A percentile compares a stretch with the other conserved stretches of the same genome.
These are phyloP conservation scores for Flaveria sonorensis DNA, from an alignment of 129 eudicot genomes.

Conservation along the genomic window DNA sequence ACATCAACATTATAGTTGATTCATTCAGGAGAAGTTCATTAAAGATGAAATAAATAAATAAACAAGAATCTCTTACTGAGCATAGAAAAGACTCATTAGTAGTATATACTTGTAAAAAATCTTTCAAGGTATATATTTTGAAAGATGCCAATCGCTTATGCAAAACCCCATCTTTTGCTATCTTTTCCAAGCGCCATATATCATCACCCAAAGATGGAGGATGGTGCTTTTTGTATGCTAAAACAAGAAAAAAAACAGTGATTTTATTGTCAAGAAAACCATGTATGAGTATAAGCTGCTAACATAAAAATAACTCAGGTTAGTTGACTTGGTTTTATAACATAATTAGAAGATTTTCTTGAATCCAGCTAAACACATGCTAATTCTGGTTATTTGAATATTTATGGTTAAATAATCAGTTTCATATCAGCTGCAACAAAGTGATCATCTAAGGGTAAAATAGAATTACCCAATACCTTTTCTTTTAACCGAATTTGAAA, in stretches of 20 bases:
- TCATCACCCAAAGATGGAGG: conserved; percentile 68
- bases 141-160: conserved; percentile 30
- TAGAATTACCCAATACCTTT: background rate
- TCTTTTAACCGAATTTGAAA: background rate
- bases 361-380: too few relatives aligned
- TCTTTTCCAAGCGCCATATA: conserved; percentile 74
- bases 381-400: too few relatives aligned
- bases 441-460: background rate
- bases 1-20: conserved; percentile 3
- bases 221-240: conserved; percentile 75
- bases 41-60: background rate
- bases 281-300: too few relatives aligned
- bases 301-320: too few relatives aligned
- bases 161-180: conserved; percentile 69
- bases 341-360: too few relatives aligned
- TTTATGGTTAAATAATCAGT: too few relatives aligned
- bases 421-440: background rate
- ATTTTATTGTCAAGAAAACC: background rate
- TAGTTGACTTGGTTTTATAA: too few relatives aligned
- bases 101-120: conserved; percentile 51
- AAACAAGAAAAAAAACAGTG: conserved; percentile 14
- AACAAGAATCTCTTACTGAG: conserved; percentile 41
- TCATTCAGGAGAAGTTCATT: conserved; percentile 1
- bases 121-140: conserved; percentile 49
- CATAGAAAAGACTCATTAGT: conserved; percentile 43